Percentiles rank a stretch among this genome's conserved stretches.
Evolutionary conservation across 352 stramenopile species (phyloP).

Genomic region (Globisporangium nagaii): DNA sequence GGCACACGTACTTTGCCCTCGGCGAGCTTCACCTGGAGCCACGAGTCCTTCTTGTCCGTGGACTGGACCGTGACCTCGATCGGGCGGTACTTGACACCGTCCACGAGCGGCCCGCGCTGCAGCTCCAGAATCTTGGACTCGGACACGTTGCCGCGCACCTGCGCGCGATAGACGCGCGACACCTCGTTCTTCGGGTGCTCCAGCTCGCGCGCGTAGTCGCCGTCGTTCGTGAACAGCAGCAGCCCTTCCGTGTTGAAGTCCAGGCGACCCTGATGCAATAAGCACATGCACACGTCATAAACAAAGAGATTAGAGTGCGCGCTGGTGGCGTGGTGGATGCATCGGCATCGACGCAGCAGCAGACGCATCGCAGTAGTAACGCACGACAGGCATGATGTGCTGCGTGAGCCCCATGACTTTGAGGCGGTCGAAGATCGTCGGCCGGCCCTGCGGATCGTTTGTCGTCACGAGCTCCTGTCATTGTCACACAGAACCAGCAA

Average conservation of each 20-base stretch:
- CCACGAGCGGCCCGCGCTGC: constrained; percentile 67
- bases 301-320: not conserved
- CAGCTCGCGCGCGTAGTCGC: constrained; percentile 83
- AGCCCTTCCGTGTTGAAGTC: constrained; percentile 92
- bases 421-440: constrained; percentile 88
- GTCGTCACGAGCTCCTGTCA: constrained; percentile 71
- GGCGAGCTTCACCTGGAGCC: constrained; percentile 79
- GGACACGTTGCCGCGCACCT: constrained; percentile 76
- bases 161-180: constrained; percentile 72
- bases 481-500: constrained; percentile 1
- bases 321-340: not conserved
- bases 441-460: constrained; percentile 68
- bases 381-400: constrained; percentile 87
- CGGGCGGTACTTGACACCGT: constrained; percentile 78
- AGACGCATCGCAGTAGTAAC: not conserved
- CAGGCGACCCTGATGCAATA: constrained; percentile 87
- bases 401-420: constrained; percentile 69
- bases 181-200: constrained; percentile 84
- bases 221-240: constrained; percentile 90
- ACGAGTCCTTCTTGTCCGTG: constrained; percentile 85
- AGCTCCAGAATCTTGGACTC: constrained; percentile 80
- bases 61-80: constrained; percentile 72
- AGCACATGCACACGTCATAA: no score
- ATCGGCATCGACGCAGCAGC: not conserved
- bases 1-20: constrained; percentile 74